Base-by-base conservation (phyloP, 202 grass and related monocot species). In the Tripidium arundinaceum region DNA sequence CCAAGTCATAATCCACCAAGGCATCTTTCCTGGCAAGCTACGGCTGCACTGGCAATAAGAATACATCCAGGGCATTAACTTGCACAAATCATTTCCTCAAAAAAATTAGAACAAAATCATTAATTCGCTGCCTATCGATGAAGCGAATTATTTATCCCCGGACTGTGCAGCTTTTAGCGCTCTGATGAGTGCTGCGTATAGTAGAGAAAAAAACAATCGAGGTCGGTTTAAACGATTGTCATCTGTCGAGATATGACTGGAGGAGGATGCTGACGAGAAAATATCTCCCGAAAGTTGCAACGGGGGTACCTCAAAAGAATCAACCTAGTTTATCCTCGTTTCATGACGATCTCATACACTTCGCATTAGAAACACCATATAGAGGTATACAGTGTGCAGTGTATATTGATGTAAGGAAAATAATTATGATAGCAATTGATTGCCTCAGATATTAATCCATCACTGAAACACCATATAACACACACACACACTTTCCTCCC, bases 1-100 rank as follows among this genome's bases (percentile, higher is more conserved):
- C 87, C 74, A 74, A 43, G 60, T 72, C 83, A 89, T 74, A 82
- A 82, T 85, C 73, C 78, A 85, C 39, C 75, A 26, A 81, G 21
- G 62, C 68, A 73, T 78, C 74, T 79, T 82, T 67, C 61, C 68
- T 74, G 22, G 60, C 84, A 57, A 54, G 54, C 47, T 26, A 77
- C 47, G 47, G 38, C 40, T 85, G 83, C 83, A 62, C 39, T 47
- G 54, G 45, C 66, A 59, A 72, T 59, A 66, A 19, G n/a, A 28
- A 63, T 54, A 71, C 39, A 40, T 2, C 27, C 26, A 3, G 14
- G 61, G 66, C 79, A 83, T 66, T 83, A 65, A 27, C 40, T 72
- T 61, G 22, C 24, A 40, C 24, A 67, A 11, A 77, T 72, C 14
- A 70, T 49, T 45, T 13, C 42, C 42, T 45, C 42, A 45, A 6